Evolutionary conservation across 2,329 filamentous ascomycete species (phyloP).

Genomic region (Talaromyces verruculosus): DNA sequence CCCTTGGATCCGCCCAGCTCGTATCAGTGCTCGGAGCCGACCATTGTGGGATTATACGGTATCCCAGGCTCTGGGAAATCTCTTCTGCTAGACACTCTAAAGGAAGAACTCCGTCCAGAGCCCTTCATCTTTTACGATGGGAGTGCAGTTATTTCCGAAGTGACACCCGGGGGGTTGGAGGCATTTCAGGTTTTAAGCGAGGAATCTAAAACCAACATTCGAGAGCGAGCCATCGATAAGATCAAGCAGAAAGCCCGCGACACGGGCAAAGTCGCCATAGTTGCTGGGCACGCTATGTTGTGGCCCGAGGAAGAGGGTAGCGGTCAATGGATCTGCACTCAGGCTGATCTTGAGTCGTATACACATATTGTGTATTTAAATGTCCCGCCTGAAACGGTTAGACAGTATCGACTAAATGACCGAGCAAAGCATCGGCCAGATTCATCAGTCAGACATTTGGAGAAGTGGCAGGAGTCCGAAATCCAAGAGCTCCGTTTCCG

Average conservation of each 20-base stretch:
- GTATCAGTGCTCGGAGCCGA: slow-evolving; percentile 31
- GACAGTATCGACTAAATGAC: slow-evolving; percentile 43
- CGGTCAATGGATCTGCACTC: slow-evolving; percentile 44
- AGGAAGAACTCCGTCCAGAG: slow-evolving; percentile 34
- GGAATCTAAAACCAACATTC: slow-evolving; percentile 39
- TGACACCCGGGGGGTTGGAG: slow-evolving; percentile 50
- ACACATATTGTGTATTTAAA: slow-evolving; percentile 62
- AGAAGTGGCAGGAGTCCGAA: slow-evolving; percentile 53
- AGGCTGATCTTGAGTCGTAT: slow-evolving; percentile 49
- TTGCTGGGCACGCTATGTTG: slow-evolving; percentile 59
- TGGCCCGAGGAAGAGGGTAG: slow-evolving; percentile 42
- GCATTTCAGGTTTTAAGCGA: slow-evolving; percentile 48
- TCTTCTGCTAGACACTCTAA: slow-evolving; percentile 46
- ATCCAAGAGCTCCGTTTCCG: slow-evolving; percentile 42
- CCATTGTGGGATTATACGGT: slow-evolving; percentile 56
- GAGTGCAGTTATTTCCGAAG: slow-evolving; percentile 48
- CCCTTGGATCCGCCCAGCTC: slow-evolving; percentile 2
- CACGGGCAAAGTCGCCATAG: slow-evolving; percentile 44
- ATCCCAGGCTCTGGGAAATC: slow-evolving; percentile 57
- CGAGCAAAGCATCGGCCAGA: slow-evolving; percentile 35
- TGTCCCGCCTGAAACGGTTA: slow-evolving; percentile 39
- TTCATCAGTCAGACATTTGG: slow-evolving; percentile 41
- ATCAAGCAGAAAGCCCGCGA: slow-evolving; percentile 44
- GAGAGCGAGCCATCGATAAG: slow-evolving; percentile 48
- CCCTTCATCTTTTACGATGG: slow-evolving; percentile 55